Conservation (phyloP, 148 eudicot species). For the Euryodendron excelsum region DNA sequence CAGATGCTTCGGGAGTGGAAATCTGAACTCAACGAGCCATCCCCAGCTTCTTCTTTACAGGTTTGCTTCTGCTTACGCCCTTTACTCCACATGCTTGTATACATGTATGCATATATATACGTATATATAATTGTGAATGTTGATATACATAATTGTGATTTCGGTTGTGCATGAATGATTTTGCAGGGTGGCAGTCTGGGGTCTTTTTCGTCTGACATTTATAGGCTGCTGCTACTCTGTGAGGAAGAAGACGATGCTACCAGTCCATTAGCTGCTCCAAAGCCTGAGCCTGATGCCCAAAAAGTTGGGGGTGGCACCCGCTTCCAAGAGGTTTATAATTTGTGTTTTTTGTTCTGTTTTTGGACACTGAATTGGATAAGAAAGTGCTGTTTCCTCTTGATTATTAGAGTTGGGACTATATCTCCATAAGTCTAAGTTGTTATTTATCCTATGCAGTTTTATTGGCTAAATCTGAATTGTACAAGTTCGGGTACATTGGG, state of each 20-base stretch:
- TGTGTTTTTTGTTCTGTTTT: not conserved
- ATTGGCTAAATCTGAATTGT: not conserved
- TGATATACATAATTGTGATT: not conserved
- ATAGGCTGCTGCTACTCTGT: conserved; percentile 66
- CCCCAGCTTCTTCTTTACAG: conserved; percentile 85
- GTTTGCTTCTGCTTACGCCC: conserved; percentile 20
- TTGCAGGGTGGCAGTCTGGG: conserved; percentile 84
- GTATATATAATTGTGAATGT: not conserved
- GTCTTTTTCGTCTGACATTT: conserved; percentile 76
- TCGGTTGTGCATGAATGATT: conserved; percentile 17
- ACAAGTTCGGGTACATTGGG: not conserved
- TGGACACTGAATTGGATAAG: not conserved
- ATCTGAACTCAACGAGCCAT: conserved; percentile 82
- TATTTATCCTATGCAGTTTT: not conserved
- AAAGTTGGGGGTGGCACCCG: conserved; percentile 31
- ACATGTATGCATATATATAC: not conserved
- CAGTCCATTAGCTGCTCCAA: conserved; percentile 73
- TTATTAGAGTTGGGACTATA: not conserved
- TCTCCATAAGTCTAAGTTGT: not conserved
- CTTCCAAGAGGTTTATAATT: conserved; percentile 52
- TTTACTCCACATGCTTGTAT: not conserved
- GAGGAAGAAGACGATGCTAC: conserved; percentile 99
- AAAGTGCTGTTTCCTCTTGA: not conserved
- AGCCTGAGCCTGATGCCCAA: conserved; percentile 76
- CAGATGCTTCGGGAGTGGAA: conserved; percentile 97